Evolutionary conservation across 2,329 filamentous ascomycete genomes (phyloP).

Genomic region (Microdochium paspali): DNA sequence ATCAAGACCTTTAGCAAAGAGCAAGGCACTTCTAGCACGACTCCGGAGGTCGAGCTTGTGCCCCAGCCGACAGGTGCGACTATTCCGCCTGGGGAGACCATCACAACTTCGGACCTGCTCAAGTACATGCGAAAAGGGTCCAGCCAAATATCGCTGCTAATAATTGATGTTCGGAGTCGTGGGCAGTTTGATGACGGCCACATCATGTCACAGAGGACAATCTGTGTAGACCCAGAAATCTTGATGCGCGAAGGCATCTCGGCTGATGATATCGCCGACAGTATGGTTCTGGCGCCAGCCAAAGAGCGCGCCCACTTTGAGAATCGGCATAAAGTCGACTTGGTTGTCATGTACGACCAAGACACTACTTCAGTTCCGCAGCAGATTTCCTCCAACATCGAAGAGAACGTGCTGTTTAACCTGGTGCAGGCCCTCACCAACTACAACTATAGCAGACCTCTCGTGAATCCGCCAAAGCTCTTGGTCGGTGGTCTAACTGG

Average conservation of each 20-base stretch:
- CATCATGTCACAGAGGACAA: constrained; percentile 71
- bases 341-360: constrained; percentile 88
- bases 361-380: constrained; percentile 41
- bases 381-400: constrained; percentile 21
- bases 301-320: constrained; percentile 69
- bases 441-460: constrained; percentile 70
- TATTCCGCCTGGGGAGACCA: constrained; percentile 43
- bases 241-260: constrained; percentile 59
- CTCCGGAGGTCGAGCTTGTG: constrained; percentile 19
- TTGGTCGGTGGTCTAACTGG: constrained; percentile 75
- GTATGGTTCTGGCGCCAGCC: constrained; percentile 61
- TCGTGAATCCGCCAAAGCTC: constrained; percentile 66
- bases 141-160: constrained; percentile 53
- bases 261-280: constrained; percentile 53
- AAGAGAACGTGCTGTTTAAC: constrained; percentile 52
- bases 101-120: constrained; percentile 62
- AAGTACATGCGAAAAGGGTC: constrained; percentile 52
- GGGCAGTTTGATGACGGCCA: constrained; percentile 82
- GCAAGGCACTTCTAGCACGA: constrained; percentile 22
- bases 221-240: constrained; percentile 80
- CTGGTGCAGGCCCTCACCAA: constrained; percentile 73
- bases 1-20: constrained; percentile 18
- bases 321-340: constrained; percentile 64
- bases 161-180: constrained; percentile 79
- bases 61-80: constrained; percentile 33